Evolutionary conservation across 257 asterid genomes (phyloP).

Genomic region (Solanum chaucha): DNA sequence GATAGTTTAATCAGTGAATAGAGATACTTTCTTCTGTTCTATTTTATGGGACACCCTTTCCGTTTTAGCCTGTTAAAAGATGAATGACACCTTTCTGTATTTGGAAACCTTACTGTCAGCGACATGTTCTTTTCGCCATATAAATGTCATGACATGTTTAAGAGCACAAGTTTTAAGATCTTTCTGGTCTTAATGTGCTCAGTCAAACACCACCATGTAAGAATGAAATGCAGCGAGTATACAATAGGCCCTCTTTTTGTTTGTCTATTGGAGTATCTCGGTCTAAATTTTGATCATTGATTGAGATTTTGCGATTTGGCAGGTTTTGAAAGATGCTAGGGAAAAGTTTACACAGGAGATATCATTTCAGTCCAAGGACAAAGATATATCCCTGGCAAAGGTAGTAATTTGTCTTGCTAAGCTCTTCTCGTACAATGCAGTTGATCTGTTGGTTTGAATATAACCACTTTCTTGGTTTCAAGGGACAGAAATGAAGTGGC

Average conservation of each 20-base stretch:
- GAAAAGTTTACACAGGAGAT: conserved; percentile 65
- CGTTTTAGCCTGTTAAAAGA: background rate
- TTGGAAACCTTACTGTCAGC: background rate
- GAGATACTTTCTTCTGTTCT: background rate
- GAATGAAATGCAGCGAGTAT: background rate
- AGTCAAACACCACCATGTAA: background rate
- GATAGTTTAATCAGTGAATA: background rate
- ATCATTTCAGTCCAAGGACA: conserved; percentile 73
- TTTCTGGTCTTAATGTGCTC: background rate
- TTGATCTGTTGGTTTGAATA: background rate
- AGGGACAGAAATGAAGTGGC: background rate
- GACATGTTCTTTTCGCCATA: background rate
- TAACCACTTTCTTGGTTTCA: background rate
- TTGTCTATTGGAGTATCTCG: background rate
- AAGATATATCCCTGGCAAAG: conserved; percentile 89
- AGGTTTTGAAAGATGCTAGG: conserved; percentile 76
- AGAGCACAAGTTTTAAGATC: background rate
- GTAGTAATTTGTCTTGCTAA: conserved; percentile 18
- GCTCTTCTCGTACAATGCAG: background rate
- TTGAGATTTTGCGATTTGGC: conserved; percentile 11
- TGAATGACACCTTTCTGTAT: background rate
- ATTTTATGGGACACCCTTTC: background rate
- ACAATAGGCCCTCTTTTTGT: background rate
- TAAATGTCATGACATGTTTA: background rate
- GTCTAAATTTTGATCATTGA: conserved; percentile 13